Evolutionary conservation across 148 eudicot species (phyloP).

Genomic region (Silene conica): DNA sequence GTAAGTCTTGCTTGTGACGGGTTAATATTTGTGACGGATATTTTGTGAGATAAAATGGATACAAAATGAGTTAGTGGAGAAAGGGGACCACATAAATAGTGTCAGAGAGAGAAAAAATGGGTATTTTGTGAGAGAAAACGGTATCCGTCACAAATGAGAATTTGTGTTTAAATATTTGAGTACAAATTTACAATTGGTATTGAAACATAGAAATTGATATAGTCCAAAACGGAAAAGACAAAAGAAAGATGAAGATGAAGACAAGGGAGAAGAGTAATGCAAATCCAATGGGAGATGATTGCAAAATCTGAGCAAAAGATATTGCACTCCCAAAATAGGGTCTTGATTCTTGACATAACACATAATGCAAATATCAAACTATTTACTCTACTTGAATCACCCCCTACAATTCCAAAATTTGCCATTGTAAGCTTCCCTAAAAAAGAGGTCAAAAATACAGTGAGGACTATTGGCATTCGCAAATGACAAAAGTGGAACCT

Average conservation of each 20-base stretch:
- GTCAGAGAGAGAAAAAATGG: no score
- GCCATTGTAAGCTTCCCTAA: neutral
- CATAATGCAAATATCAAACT: neutral
- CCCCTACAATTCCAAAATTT: neutral
- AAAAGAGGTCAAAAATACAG: neutral
- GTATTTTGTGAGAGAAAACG: no score
- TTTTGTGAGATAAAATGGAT: no score
- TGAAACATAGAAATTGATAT: no score
- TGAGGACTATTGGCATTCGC: neutral
- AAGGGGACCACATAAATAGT: no score
- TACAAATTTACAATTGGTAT: no score
- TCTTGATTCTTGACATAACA: neutral
- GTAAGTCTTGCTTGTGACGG: no score
- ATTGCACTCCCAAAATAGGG: neutral
- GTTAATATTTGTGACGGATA: no score
- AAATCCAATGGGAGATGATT: constrained; percentile 9
- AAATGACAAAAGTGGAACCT: neutral
- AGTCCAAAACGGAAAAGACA: no score
- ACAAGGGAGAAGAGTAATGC: neutral
- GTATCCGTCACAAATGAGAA: no score
- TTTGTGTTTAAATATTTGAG: no score
- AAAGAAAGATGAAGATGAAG: neutral
- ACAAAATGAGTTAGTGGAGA: no score
- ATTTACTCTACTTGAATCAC: neutral
- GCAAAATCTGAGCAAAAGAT: constrained; percentile 19